Evolutionary conservation across 345 rosid species (phyloP).

Genomic region (Citropsis articulata): DNA sequence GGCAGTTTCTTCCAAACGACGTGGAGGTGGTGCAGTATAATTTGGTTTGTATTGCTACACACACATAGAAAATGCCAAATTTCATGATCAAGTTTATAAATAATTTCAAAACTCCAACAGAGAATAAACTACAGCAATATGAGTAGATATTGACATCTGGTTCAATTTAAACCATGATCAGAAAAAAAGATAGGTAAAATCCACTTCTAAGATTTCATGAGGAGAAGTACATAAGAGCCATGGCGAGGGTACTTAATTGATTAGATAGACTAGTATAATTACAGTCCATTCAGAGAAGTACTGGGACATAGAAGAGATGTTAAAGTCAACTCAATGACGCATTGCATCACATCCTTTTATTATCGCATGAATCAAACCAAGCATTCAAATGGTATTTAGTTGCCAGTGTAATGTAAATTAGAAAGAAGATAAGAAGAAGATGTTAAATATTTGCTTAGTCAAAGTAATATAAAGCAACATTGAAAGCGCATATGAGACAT

Average conservation of each 20-base stretch:
- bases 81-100: background rate
- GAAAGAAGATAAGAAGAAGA: background rate
- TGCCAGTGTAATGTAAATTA: background rate
- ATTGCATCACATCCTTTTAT: background rate
- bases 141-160: background rate
- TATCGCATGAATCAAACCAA: background rate
- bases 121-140: background rate
- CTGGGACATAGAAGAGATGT: background rate
- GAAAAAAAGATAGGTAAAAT: background rate
- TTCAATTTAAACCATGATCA: background rate
- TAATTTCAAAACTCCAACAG: background rate
- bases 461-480: background rate
- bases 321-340: background rate
- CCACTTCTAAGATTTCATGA: background rate
- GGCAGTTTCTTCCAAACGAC: slow-evolving; percentile 55
- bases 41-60: slow-evolving; percentile 76
- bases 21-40: slow-evolving; percentile 76
- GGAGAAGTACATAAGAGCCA: background rate
- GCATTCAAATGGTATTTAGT: background rate
- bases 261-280: background rate
- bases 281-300: background rate
- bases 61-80: slow-evolving; percentile 18
- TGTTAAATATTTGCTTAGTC: background rate
- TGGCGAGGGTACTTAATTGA: background rate
- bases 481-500: background rate